A percentile compares a stretch with the other conserved stretches of the same genome.
These are phyloP conservation scores for Lentithecium fluviatile DNA, from an alignment of 495 filamentous ascomycete genomes.

Conservation along the genomic window DNA sequence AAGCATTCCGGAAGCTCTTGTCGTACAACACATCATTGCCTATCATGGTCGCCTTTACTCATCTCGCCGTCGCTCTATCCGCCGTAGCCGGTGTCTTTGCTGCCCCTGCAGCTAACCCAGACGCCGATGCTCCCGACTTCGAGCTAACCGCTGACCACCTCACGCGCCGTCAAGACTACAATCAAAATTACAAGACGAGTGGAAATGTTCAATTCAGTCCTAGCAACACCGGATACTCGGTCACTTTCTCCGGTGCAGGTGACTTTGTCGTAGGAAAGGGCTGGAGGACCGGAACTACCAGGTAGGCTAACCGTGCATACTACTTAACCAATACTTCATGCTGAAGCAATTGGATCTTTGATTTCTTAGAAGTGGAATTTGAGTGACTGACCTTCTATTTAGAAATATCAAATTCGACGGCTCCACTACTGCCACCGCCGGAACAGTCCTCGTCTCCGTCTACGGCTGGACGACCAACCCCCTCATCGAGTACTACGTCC, in stretches of 20 bases:
- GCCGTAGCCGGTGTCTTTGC: constrained; percentile 44
- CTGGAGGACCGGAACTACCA: constrained; percentile 22
- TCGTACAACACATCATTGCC: background rate
- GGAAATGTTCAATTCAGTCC: constrained; percentile 53
- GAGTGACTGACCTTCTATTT: no score
- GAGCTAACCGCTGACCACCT: constrained; percentile 49
- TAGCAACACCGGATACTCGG: constrained; percentile 58
- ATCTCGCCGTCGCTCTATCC: constrained; percentile 45
- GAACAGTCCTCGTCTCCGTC: constrained; percentile 28
- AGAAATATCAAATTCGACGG: constrained; percentile 27
- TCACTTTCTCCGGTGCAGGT: constrained; percentile 53
- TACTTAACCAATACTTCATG: background rate
- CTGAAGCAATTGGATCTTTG: no score
- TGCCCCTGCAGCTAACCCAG: constrained; percentile 39
- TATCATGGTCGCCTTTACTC: constrained; percentile 51
- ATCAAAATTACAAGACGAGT: constrained; percentile 64
- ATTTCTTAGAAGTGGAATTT: no score
- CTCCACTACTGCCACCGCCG: constrained; percentile 14
- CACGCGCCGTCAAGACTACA: constrained; percentile 50
- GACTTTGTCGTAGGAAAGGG: constrained; percentile 62
- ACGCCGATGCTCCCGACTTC: constrained; percentile 38
- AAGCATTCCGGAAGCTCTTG: background rate
- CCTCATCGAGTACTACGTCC: constrained; percentile 60
- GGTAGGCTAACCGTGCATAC: constrained; percentile 1
- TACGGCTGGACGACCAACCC: constrained; percentile 43